Evolutionary conservation across 2,329 filamentous ascomycete species (phyloP), one percentile per base, ranked within the genome.

Genomic region (Neocucurbitaria cava): DNA sequence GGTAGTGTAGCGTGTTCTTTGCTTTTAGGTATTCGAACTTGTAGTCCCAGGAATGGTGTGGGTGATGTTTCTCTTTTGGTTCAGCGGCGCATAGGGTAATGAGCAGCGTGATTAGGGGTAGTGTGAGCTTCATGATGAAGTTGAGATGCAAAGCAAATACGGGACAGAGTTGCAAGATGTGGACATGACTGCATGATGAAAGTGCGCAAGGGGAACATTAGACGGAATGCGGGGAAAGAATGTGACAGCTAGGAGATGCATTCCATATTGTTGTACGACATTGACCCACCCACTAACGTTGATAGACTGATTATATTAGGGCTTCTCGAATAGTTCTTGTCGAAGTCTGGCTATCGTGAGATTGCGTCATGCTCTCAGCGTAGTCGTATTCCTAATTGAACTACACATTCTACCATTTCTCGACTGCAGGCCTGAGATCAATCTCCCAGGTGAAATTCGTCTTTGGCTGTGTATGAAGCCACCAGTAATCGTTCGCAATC

Each of bases 401-500:
- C n/a, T 15, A 28, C 35, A 17, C 17, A 55, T n/a, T 44, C 62
- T 82, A 93, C 81, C 90, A 96, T 74, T 93, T 96, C 81, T 96
- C 92, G 47, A 92, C 81, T 74, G 86, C 92, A 1, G 92, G 91
- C 59, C 92, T 81, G 26, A 93, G 78, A 75, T 96, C 92, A 64
- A 96, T 75, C 77, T 96, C 91, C 70, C 91, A 90, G 0, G 90
- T 92, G 68, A 94, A 96, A 2, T 86, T 86, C 5, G 89, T 91
- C 63, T 85, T 83, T 28, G 88, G 89, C 78, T 96, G 92, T 0
- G 87, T 89, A 70, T 96, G 92, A 67, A 96, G 72, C 70, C 88
- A 81, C 91, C 91, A 96, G 69, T 96, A 96, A 10, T 86, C 85
- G 61, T 96, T 91, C 10, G 92, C 92, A 80, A 96, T 96, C 87